phyloP scores from a whole-genome alignment of 2,329 filamentous ascomycete species.

The Neonectria punicea region DNA sequence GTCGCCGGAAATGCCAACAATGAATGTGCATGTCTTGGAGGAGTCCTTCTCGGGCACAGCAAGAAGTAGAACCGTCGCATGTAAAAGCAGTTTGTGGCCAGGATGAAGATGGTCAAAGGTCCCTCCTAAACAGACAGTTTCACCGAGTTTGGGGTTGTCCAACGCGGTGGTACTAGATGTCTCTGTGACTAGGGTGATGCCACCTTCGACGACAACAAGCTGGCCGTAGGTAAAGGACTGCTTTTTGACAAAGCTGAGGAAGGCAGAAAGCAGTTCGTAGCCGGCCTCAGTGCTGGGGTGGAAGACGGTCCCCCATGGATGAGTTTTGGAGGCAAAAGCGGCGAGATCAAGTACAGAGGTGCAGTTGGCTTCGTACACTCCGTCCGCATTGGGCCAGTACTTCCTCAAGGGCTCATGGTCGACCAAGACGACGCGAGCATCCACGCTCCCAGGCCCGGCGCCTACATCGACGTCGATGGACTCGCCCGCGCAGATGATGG shows the following conservation, averaged over 20 bases:
- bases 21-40: conserved; percentile 65
- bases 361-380: conserved; percentile 55
- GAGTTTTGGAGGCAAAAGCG: conserved; percentile 62
- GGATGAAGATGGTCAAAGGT: conserved; percentile 97
- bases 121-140: conserved; percentile 80
- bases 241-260: conserved; percentile 58
- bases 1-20: conserved; percentile 90
- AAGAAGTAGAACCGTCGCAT: conserved; percentile 82
- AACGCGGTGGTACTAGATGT: background rate
- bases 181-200: conserved; percentile 54
- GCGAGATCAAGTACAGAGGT: conserved; percentile 61
- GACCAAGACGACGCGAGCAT: conserved; percentile 79
- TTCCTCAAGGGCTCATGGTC: conserved; percentile 62
- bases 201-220: conserved; percentile 62
- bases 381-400: conserved; percentile 47
- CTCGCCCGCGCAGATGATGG: conserved; percentile 73
- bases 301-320: conserved; percentile 74
- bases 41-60: conserved; percentile 58
- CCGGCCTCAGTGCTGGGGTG: conserved; percentile 73
- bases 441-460: conserved; percentile 72
- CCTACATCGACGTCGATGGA: conserved; percentile 68
- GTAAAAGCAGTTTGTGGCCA: conserved; percentile 94
- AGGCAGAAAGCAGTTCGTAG: conserved; percentile 64
- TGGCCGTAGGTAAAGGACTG: conserved; percentile 62
- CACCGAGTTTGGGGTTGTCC: conserved; percentile 23